These are phyloP conservation scores for Xylaria sp. DNA, from an alignment of 2,329 filamentous ascomycete genomes.

Conservation along the genomic window DNA sequence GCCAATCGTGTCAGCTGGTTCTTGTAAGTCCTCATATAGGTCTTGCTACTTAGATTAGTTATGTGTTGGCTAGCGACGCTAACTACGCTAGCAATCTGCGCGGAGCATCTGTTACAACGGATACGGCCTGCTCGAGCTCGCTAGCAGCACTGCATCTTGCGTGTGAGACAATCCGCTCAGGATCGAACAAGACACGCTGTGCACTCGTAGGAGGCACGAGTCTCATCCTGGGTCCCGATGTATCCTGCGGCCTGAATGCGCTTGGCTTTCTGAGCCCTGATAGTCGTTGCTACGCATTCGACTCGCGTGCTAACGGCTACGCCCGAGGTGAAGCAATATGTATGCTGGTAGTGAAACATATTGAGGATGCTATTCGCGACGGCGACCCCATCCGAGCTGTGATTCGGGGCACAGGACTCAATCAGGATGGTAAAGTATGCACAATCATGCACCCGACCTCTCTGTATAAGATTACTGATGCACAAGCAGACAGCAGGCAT, in stretches of 20 bases:
- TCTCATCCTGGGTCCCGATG: conserved; percentile 12
- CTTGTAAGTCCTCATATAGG: conserved; percentile 1
- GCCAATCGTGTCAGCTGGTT: conserved; percentile 25
- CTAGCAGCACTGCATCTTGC: conserved; percentile 22
- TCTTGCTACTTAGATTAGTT: not conserved
- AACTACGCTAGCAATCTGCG: conserved; percentile 1
- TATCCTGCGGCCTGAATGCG: conserved; percentile 2
- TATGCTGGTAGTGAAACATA: conserved; percentile 16
- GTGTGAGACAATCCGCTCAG: conserved; percentile 8
- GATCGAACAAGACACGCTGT: conserved; percentile 13
- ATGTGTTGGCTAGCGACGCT: not conserved
- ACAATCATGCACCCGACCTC: not conserved
- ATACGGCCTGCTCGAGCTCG: conserved; percentile 22
- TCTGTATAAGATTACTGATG: not conserved
- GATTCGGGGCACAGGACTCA: conserved; percentile 12
- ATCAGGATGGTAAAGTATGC: conserved; percentile 20
- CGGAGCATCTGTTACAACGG: conserved; percentile 19
- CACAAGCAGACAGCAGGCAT: conserved; percentile 6
- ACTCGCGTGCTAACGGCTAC: conserved; percentile 21
- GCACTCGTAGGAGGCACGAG: conserved; percentile 18
- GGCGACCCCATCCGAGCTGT: conserved; percentile 22
- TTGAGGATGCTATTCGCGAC: conserved; percentile 17
- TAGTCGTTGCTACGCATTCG: conserved; percentile 18
- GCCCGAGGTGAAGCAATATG: conserved; percentile 21
- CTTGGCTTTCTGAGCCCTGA: conserved; percentile 20